Percentiles rank a stretch among this genome's conserved stretches.
These are phyloP conservation scores for Cinnamomum chago DNA, from an alignment of 164 flowering plant species.

Conservation along the genomic window DNA sequence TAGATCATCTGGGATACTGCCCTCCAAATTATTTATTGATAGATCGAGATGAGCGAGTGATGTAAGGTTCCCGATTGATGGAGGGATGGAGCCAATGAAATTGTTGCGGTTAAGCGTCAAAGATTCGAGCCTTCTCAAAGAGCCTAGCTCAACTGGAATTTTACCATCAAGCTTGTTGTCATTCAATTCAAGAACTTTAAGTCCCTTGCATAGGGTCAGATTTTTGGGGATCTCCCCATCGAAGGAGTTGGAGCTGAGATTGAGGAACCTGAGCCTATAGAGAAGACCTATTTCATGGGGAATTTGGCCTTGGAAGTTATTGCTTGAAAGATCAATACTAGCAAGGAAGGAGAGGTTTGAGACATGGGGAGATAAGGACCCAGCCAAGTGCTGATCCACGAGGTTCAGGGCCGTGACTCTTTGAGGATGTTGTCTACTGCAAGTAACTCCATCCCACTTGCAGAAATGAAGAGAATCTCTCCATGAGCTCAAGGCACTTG, in stretches of 20 bases:
- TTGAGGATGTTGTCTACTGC: conserved; percentile 13
- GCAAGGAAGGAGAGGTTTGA: conserved; percentile 42
- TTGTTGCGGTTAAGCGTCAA: conserved; percentile 13
- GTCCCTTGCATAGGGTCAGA: neutral
- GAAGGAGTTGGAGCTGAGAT: conserved; percentile 30
- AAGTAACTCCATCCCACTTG: conserved; percentile 11
- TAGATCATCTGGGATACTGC: conserved; percentile 4
- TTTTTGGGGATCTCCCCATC: conserved; percentile 27
- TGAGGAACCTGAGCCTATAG: conserved; percentile 22
- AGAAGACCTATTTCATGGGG: conserved; percentile 30
- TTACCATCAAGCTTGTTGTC: neutral
- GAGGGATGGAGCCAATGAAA: conserved; percentile 8
- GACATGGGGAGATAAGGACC: conserved; percentile 32
- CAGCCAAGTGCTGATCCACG: conserved; percentile 13
- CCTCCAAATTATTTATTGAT: neutral
- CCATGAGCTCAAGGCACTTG: neutral
- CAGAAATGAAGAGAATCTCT: conserved; percentile 7
- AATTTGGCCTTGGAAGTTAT: conserved; percentile 26
- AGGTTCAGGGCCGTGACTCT: conserved; percentile 31
- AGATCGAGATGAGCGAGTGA: neutral
- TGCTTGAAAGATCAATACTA: conserved; percentile 29
- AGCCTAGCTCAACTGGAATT: conserved; percentile 9
- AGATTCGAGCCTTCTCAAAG: neutral
- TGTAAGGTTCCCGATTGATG: conserved; percentile 7
- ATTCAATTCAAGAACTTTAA: neutral